Base-by-base conservation (phyloP, 306 rosid species). In the Abrus pulchellus region DNA sequence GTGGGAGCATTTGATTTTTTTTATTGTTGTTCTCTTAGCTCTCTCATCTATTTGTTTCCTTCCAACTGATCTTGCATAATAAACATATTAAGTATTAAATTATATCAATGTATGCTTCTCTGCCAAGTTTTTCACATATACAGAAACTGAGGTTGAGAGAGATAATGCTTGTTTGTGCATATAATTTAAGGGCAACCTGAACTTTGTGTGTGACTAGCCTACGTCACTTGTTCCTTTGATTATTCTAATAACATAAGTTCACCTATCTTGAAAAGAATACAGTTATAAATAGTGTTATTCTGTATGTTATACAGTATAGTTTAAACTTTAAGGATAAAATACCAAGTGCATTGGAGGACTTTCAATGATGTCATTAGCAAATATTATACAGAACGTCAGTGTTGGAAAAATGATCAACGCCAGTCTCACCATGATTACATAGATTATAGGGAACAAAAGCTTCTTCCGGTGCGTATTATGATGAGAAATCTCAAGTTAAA, bases 1-100 rank as follows among this genome's bases (percentile, higher is more conserved):
- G 0, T 6, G 32, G 63, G 71, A 81, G 40, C 36, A 75, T 13
- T 12, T 56, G 45, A 57, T 56, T 45, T 81, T 74, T 64, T 43
- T 45, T 66, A 20, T 66, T 8, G 32, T 55, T 43, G 62, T 55
- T 74, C 66, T 61, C 53, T 27, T 20, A 20, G 20, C 5, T 30
- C 29, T 74, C 43, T 40, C 50, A 0, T 54, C 29, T 4, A n/a
- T 79, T 34, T 68, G 40, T 45, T 44, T 57, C 44, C 62, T 68
- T 68, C 29, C 9, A 40, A n/a, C 30, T 68, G 3, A 67, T 1
- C 1, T 12, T 45, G 3, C 67, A 45, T 27, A 30, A 68, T 44
- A 40, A 43, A 27, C 34, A 20, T 4, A 44, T 41, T 63, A 48
- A n/a, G 34, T 27, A 48, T 33, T 7, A 9, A 14, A n/a, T 28